These are phyloP conservation scores for Jamesozyma rosinii DNA, from an alignment of 805 yeast species.

Conservation along the genomic window DNA sequence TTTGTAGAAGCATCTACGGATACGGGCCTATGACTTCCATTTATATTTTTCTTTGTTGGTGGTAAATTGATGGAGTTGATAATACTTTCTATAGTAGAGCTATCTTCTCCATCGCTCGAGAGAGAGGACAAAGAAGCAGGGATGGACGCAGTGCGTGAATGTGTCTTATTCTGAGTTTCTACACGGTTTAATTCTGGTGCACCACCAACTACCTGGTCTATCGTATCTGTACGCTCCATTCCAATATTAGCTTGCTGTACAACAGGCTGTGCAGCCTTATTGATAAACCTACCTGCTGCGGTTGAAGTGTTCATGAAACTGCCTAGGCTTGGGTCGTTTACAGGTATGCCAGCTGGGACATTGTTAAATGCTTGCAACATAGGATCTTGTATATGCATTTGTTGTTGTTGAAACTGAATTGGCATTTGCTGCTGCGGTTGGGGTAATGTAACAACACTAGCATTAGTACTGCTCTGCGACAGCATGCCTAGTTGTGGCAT, in stretches of 20 bases:
- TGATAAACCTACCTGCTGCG: not conserved
- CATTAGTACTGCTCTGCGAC: not conserved
- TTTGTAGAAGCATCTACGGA: not conserved
- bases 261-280: not conserved
- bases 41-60: constrained; percentile 1
- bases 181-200: not conserved
- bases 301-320: not conserved
- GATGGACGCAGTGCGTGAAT: not conserved
- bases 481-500: constrained; percentile 1
- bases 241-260: not conserved
- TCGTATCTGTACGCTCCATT: not conserved
- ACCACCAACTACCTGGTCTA: not conserved
- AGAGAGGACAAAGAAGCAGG: not conserved
- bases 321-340: not conserved
- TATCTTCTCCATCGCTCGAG: not conserved
- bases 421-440: not conserved
- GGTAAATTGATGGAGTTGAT: constrained; percentile 8
- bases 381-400: not conserved
- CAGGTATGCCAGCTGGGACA: not conserved
- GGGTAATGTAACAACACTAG: not conserved
- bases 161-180: not conserved
- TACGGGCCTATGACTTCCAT: not conserved
- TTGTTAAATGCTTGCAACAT: not conserved
- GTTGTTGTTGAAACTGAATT: not conserved
- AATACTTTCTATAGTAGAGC: constrained; percentile 6